Base-by-base conservation (phyloP, 352 stramenopile species). In the Phytophthora constricta region DNA sequence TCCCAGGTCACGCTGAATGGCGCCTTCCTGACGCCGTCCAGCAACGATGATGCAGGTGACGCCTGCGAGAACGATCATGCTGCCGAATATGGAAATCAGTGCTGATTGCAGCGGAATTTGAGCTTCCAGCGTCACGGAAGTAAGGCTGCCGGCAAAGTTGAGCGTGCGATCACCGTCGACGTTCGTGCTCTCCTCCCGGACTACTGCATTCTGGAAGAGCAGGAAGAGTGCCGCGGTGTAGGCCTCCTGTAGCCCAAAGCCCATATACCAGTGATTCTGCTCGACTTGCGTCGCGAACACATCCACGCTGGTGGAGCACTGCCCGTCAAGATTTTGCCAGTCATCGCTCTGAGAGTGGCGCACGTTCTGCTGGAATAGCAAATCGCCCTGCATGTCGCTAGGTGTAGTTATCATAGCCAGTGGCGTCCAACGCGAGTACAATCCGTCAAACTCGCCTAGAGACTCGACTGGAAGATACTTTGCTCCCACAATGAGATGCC, bases 171-270 rank as follows among this genome's bases (percentile, higher is more conserved):
- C 57, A 45, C 67, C 62, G 61, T 72, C 65, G 23, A 50, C 51
- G 20, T 58, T 63, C 23, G 42, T 16, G 13, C 26, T 58, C 46
- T 70, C 62, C 27, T 82, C 63, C 13, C 69, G 70, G 25, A 84
- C 39, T 4, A 72, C 77, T 2, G 70, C 78, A 41, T 86, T 77
- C 61, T 89, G 80, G 52, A 89, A 86, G 4, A 87, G 63, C 58
- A 87, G 83, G 58, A 83, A 86, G 19, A 87, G 58, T 8, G 67
- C 78, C 0, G 76, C 62, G 0, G 80, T 86, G 65, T 87, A 89
- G 16, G 71, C 65, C 19, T 82, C 76, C 41, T 89, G 80, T 17
- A 87, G 25, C 1, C 78, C 76, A 22, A 45, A 63, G 22, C 79
- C 65, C 54, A 86, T 86, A 58, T 77, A 73, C 65, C 68, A 83